Conservation (phyloP, 345 rosid species). For the Linum lewisii region DNA sequence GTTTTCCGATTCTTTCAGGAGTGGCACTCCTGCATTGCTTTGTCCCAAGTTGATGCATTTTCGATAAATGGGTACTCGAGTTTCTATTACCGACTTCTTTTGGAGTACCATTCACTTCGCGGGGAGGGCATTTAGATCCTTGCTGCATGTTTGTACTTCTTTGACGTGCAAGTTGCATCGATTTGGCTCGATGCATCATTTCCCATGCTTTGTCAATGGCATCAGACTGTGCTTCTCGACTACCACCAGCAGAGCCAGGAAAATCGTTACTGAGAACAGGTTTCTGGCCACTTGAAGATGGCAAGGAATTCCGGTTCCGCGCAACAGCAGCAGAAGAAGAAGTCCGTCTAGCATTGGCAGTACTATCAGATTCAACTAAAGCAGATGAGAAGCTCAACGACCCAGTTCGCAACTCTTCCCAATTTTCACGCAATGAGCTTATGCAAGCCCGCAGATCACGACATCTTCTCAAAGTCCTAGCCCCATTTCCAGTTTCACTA, state of each 20-base stretch:
- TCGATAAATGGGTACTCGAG: constrained; percentile 7
- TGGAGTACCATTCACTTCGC: constrained; percentile 13
- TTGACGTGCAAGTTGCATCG: constrained; percentile 13
- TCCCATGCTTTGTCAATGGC: constrained; percentile 49
- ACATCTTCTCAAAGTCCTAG: constrained; percentile 36
- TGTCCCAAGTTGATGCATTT: constrained; percentile 13
- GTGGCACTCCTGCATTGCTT: constrained; percentile 3
- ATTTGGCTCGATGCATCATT: constrained; percentile 48
- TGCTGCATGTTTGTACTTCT: constrained; percentile 4
- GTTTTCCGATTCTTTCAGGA: constrained; percentile 11
- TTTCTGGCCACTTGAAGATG: constrained; percentile 17
- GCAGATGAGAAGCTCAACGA: constrained; percentile 32
- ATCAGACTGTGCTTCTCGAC: constrained; percentile 8
- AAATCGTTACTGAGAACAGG: constrained; percentile 11
- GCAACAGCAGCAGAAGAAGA: neutral
- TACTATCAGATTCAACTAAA: constrained; percentile 15
- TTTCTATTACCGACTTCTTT: constrained; percentile 10
- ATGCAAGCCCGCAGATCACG: constrained; percentile 34
- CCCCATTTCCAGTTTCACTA: constrained; percentile 15
- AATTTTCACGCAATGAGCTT: constrained; percentile 39
- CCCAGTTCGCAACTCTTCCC: constrained; percentile 37
- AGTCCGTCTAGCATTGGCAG: constrained; percentile 4
- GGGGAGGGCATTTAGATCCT: constrained; percentile 10
- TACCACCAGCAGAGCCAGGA: neutral
- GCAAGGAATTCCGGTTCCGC: constrained; percentile 6